Evolutionary conservation across 2,329 filamentous ascomycete species (phyloP), one percentile per base, ranked within the genome.

Genomic region (Aspergillus quadrilineatus): DNA sequence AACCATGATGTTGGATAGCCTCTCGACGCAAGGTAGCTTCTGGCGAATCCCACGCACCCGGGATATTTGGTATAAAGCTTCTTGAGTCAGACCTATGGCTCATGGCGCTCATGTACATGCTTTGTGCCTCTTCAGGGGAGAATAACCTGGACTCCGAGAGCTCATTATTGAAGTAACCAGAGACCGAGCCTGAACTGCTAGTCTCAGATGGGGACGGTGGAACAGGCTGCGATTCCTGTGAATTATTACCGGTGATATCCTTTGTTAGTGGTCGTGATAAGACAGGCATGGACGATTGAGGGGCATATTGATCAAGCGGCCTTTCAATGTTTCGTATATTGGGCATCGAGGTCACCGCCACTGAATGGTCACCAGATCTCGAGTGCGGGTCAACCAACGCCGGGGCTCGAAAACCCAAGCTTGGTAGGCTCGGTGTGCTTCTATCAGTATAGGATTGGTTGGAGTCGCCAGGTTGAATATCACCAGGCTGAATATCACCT

Each of bases 61-160:
- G 77, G 57, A 78, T 76, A 45, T 65, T 64, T 4, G 68, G 69
- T 29, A 65, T 59, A 44, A 71, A 70, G 49, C 65, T 67, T 29
- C 58, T 61, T 50, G 58, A 64, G 17, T 56, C 60, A 26, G 71
- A 69, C 8, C 68, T 69, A 37, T 75, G 72, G 56, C 81, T 84
- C 54, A 85, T 75, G 9, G 82, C 85, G 66, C 85, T 80, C 77
- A 80, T 78, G 56, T 80, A 80, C 71, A 80, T 75, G 60, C 78
- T 80, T 55, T 78, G 72, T n/a, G 78, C 78, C 63, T 80, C 77
- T 56, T 79, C 77, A 55, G 77, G 75, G 42, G 75, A 77, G 55
- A 79, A 80, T 45, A 79, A 63, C 59, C 69, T 77, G 3, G 78
- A 80, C 56, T 78, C 73, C 6, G 73, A 69, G n/a, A 80, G 70